Conservation (phyloP, 768 basidiomycete species). For the Terana coerulea region DNA sequence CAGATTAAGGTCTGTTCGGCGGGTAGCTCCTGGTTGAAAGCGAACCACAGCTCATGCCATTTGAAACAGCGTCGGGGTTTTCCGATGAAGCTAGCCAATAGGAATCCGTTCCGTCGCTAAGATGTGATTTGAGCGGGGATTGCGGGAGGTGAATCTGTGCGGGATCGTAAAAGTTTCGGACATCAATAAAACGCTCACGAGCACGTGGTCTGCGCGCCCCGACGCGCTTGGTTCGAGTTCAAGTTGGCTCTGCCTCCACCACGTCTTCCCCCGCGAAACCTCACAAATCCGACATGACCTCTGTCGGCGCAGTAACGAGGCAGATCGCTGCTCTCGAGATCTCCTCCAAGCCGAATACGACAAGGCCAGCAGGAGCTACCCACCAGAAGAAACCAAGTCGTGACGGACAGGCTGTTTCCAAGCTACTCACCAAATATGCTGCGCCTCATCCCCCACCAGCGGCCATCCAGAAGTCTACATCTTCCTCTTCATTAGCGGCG, state of each 20-base stretch:
- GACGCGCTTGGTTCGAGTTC: slow-evolving; percentile 1
- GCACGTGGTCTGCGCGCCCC: too few species aligned
- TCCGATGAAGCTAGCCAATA: too few species aligned
- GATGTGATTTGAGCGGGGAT: too few species aligned
- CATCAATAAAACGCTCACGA: too few species aligned
- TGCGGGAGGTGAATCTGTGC: too few species aligned
- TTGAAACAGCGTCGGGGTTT: too few species aligned
- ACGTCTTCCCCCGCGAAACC: slow-evolving; percentile 4
- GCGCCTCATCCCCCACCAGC: slow-evolving; percentile 49
- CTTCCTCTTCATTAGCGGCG: slow-evolving; percentile 15
- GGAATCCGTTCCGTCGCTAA: too few species aligned
- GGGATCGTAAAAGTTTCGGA: too few species aligned
- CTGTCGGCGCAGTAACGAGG: slow-evolving; percentile 51
- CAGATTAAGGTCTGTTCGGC: too few species aligned
- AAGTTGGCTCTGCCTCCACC: not conserved
- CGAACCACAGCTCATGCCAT: too few species aligned
- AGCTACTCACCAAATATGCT: slow-evolving; percentile 71
- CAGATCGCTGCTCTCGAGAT: slow-evolving; percentile 72
- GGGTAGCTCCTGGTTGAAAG: too few species aligned
- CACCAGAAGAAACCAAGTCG: slow-evolving; percentile 55
- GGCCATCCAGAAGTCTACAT: slow-evolving; percentile 17
- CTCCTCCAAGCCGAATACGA: slow-evolving; percentile 41
- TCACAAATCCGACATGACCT: slow-evolving; percentile 35
- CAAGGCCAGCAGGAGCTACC: slow-evolving; percentile 29
- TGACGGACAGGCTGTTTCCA: slow-evolving; percentile 48